Conservation (phyloP, 768 basidiomycete species). For the Kondoa malvinella region DNA sequence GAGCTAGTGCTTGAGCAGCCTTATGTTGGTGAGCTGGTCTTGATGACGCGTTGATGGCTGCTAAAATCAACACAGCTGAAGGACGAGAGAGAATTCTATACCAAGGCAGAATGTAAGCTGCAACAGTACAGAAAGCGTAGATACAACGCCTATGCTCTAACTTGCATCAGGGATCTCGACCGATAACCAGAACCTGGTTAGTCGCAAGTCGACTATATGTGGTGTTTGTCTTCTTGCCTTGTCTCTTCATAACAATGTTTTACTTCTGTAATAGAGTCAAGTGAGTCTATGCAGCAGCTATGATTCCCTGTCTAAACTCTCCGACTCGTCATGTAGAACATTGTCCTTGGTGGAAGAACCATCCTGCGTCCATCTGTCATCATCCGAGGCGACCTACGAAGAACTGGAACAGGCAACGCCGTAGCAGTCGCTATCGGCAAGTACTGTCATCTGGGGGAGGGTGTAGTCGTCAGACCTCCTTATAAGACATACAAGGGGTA, state of each 20-base stretch:
- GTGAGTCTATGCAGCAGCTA: too few relatives aligned
- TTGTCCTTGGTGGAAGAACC: conserved; percentile 90
- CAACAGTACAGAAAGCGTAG: background rate
- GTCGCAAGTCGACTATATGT: conserved; percentile 70
- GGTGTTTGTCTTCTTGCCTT: too few relatives aligned
- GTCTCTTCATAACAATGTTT: too few relatives aligned
- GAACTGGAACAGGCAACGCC: conserved; percentile 71
- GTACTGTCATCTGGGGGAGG: conserved; percentile 81
- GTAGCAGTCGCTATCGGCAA: conserved; percentile 84
- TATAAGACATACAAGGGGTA: conserved; percentile 37
- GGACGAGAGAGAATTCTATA: background rate
- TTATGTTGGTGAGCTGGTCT: background rate
- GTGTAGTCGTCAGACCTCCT: conserved; percentile 51
- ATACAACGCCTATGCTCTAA: background rate
- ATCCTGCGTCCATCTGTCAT: conserved; percentile 81
- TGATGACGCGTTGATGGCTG: background rate
- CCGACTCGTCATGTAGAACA: too few relatives aligned
- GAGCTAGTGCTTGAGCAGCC: background rate
- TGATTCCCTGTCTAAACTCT: too few relatives aligned
- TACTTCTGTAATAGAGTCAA: too few relatives aligned
- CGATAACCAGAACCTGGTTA: conserved; percentile 92
- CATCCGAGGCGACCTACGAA: conserved; percentile 77
- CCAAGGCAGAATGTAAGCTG: background rate
- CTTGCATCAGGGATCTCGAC: conserved; percentile 5
- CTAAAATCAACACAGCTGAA: background rate